Base-by-base conservation (phyloP, 1,139 yeast genomes). In the Pneumocystis wakefieldiae region DNA sequence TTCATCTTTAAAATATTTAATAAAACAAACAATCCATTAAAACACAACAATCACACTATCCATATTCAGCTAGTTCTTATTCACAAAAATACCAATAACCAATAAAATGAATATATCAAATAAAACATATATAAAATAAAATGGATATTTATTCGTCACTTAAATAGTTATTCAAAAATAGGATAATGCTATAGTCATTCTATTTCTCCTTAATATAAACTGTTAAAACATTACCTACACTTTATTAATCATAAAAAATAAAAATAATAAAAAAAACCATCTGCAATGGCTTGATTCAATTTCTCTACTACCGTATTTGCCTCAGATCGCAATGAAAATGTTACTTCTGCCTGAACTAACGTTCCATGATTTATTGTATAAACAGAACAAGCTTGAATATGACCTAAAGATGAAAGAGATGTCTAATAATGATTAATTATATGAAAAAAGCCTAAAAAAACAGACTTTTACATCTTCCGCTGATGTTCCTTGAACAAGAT, bases 401-500 rank as follows among this genome's bases (percentile, higher is more conserved):
- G 61, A 17, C 60, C 63, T 39, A 32, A 35, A 8, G 63, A 19
- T n/a, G 38, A 36, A 37, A 57, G 32, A 28, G 38, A 35, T 12
- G 42, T 24, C 36, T 61, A 53, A 4, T 32, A 32, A 32, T 8
- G 6, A 32, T 32, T 4, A 32, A 39, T 48, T 10, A 19, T 32
- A 59, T 8, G 57, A 62, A 10, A 66, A 67, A 15, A 67, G 41
- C 35, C 24, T 17, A 17, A 59, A 39, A 59, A 65, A 39, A 57
- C 64, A 67, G 48, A 65, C 64, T 41, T 24, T 61, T n/a, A 68
- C 62, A 29, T 68, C 70, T 14, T 59, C 64, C 6, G 61, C 65
- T 12, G 70, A 64, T 8, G 70, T 68, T 15, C 70, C 70, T 12
- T 60, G 48, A 8, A 69, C 70, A 15, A 68, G 61, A 59, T 68